phyloP scores from a whole-genome alignment of 345 rosid species.

The Cardamine occulta region DNA sequence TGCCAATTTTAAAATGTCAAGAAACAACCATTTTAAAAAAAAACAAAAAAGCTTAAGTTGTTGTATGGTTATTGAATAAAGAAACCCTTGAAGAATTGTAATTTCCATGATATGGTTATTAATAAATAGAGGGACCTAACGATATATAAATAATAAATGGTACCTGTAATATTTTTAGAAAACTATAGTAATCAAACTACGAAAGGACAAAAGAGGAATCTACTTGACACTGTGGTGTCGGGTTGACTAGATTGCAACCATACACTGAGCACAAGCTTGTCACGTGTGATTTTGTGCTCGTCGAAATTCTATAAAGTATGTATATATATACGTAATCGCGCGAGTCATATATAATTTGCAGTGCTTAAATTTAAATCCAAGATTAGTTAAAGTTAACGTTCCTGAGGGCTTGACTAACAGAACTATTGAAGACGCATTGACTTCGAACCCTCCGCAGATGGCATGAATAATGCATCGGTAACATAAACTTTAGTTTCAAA shows the following conservation, averaged over 20 bases:
- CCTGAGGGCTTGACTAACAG: conserved; percentile 20
- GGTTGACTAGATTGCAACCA: conserved; percentile 28
- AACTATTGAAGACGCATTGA: conserved; percentile 27
- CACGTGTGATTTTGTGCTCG: conserved; percentile 31
- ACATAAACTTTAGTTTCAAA: background rate
- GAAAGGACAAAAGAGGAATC: background rate
- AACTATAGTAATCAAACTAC: background rate
- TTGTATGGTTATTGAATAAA: background rate
- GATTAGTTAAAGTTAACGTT: conserved; percentile 16
- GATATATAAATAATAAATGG: background rate
- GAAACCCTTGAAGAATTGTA: background rate
- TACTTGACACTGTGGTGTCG: background rate
- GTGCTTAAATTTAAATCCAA: conserved; percentile 13
- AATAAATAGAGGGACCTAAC: background rate
- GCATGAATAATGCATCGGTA: conserved; percentile 24
- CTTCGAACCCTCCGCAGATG: conserved; percentile 25
- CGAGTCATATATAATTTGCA: background rate
- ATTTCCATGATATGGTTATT: background rate
- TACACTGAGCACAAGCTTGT: conserved; percentile 23
- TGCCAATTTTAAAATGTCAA: background rate
- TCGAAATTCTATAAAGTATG: background rate
- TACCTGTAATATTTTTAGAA: background rate
- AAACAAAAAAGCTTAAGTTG: too few species aligned
- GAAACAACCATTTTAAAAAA: background rate
- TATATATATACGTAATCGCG: background rate